A percentile compares a stretch with the other conserved stretches of the same genome.
phyloP scores from a whole-genome alignment of 2,329 filamentous ascomycete genomes.

The Colletotrichum sp. region DNA sequence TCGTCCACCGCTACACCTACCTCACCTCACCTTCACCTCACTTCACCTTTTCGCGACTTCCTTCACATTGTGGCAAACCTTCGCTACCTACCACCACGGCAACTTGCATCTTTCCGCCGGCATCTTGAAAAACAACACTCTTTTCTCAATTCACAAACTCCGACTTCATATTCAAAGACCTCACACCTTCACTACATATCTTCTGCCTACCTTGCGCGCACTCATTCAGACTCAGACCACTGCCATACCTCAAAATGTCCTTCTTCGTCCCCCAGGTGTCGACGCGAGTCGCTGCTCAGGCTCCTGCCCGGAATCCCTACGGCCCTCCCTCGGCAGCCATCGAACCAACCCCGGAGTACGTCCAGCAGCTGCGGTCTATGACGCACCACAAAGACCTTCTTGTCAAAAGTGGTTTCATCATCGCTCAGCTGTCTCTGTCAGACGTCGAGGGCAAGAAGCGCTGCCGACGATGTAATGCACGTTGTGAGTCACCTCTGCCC shows the following conservation, averaged over 20 bases:
- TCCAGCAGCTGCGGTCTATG: constrained; percentile 22
- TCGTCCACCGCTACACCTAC: not conserved
- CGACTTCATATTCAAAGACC: not conserved
- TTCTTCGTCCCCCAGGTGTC: not conserved
- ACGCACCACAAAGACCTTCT: constrained; percentile 24
- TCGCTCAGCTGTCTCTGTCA: constrained; percentile 25
- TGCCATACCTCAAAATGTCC: not conserved
- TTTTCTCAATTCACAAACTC: not conserved
- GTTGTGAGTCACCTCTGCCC: not conserved
- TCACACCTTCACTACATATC: not conserved
- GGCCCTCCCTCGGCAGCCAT: constrained; percentile 17
- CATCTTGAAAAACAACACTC: not conserved
- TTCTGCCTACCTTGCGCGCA: not conserved
- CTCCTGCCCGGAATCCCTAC: not conserved
- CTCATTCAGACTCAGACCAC: not conserved
- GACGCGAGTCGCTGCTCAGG: not conserved
- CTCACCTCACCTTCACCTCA: not conserved
- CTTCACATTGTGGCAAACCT: not conserved
- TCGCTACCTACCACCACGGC: not conserved
- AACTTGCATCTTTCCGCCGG: not conserved
- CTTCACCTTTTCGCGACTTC: not conserved
- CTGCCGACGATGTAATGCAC: constrained; percentile 30
- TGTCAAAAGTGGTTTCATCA: constrained; percentile 29
- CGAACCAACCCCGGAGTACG: constrained; percentile 22
- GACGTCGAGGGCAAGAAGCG: constrained; percentile 36